These are phyloP conservation scores for Candida succiphila DNA, from an alignment of 805 yeast genomes.

Conservation along the genomic window DNA sequence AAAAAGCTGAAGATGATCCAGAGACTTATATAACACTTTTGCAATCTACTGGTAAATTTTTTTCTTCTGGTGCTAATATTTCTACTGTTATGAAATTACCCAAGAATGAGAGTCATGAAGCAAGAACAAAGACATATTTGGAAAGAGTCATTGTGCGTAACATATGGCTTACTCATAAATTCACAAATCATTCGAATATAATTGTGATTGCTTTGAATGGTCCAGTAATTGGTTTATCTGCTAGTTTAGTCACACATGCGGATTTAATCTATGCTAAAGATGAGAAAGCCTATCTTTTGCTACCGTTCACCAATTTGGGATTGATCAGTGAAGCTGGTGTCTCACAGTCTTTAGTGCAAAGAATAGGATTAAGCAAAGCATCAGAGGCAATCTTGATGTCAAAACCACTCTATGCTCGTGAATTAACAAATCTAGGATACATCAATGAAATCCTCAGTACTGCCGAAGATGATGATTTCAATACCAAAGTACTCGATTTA, in stretches of 20 bases:
- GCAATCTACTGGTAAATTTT: conserved; percentile 63
- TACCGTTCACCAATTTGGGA: conserved; percentile 78
- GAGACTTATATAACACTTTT: conserved; percentile 55
- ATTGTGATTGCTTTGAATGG: conserved; percentile 74
- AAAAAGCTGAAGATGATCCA: conserved; percentile 53
- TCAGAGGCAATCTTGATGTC: conserved; percentile 66
- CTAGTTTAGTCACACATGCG: conserved; percentile 65
- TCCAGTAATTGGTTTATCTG: conserved; percentile 73
- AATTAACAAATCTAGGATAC: conserved; percentile 47
- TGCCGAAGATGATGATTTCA: conserved; percentile 29
- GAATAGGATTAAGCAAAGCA: conserved; percentile 66
- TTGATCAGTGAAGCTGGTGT: conserved; percentile 77
- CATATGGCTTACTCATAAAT: conserved; percentile 54
- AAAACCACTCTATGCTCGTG: conserved; percentile 52
- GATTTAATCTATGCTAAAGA: conserved; percentile 68
- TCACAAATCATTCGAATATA: conserved; percentile 62
- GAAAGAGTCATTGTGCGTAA: conserved; percentile 46
- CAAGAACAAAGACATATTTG: conserved; percentile 12
- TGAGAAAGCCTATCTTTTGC: conserved; percentile 44
- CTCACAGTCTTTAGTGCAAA: conserved; percentile 52
- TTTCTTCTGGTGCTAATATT: conserved; percentile 81
- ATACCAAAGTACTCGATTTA: conserved; percentile 26
- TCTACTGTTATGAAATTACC: conserved; percentile 18
- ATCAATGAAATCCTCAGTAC: conserved; percentile 42
- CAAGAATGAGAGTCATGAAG: conserved; percentile 4